phyloP scores from a whole-genome alignment of 2,329 filamentous ascomycete species.

The Grosmannia huntii region DNA sequence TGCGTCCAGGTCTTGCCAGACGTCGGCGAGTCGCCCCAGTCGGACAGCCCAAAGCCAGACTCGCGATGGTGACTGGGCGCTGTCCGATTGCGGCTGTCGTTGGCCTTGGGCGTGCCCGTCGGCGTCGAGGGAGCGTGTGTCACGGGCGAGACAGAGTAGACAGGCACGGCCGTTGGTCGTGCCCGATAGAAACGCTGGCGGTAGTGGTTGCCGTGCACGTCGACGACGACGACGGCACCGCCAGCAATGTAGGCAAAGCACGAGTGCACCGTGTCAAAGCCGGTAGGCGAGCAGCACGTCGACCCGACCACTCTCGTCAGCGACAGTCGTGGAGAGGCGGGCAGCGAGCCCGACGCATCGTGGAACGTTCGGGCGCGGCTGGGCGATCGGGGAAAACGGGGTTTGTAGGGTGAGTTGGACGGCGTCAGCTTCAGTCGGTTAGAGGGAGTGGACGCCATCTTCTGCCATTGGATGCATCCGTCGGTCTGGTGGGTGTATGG shows the following conservation, averaged over 20 bases:
- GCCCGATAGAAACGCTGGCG: constrained; percentile 86
- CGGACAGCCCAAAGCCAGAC: constrained; percentile 28
- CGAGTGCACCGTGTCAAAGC: constrained; percentile 68
- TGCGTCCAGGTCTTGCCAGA: constrained; percentile 69
- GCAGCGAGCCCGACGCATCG: constrained; percentile 19
- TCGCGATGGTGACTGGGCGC: constrained; percentile 31
- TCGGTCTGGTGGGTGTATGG: background rate
- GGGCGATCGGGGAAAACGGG: constrained; percentile 51
- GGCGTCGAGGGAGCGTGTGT: constrained; percentile 36
- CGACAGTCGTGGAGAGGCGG: constrained; percentile 46
- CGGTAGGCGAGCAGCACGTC: constrained; percentile 71
- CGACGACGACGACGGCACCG: constrained; percentile 81
- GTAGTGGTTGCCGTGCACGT: constrained; percentile 54
- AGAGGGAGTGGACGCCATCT: constrained; percentile 47
- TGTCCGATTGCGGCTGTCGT: constrained; percentile 48
- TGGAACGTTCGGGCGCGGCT: constrained; percentile 32
- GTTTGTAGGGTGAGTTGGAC: constrained; percentile 59
- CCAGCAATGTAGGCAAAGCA: constrained; percentile 87
- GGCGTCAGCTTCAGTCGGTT: constrained; percentile 58
- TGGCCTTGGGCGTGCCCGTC: constrained; percentile 45
- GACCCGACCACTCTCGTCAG: constrained; percentile 82
- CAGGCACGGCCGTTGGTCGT: constrained; percentile 60
- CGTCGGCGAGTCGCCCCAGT: constrained; percentile 48
- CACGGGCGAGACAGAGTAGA: constrained; percentile 42
- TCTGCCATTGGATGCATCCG: constrained; percentile 34